Base-by-base conservation (phyloP, 2,329 filamentous ascomycete genomes). In the Aspergillus piperis region DNA sequence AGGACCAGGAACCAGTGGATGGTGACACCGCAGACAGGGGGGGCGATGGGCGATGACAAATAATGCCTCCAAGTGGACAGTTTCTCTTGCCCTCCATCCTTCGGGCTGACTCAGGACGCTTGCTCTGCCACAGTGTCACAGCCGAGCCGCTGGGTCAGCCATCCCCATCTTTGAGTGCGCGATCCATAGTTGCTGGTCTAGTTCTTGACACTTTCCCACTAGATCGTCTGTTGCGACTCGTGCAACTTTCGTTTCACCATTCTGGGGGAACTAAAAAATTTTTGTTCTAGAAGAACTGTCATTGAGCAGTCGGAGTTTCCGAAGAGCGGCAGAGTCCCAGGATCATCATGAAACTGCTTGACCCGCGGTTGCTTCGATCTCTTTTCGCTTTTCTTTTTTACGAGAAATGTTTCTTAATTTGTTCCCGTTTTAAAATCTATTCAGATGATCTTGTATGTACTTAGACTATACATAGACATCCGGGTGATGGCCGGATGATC, bases 11-110 rank as follows among this genome's bases (percentile, higher is more conserved):
- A 54, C 52, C 52, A 47, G n/a, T 30, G 39, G 38, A 41, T 15
- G 51, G 52, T 54, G 52, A 54, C 52, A 54, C 52, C 15, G 41
- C 52, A 54, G 41, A 21, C 17, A 44, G 19, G 41, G 41, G 52
- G 19, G 8, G 11, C 21, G 25, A 54, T 54, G 19, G 5, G 17
- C 21, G 25, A 54, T 54, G 52, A 54, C 52, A 54, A 54, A 54
- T 47, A 47, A 30, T 54, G 17, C 3, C 27, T 11, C 10, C 27
- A 11, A 11, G 27, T 30, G 27, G 27, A 30, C 41, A 44, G 19
- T 30, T 11, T 30, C n/a, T 21, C 50, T 15, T 23, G 15, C 32
- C 32, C 32, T 36, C 32, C 10, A 36, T 15, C 32, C 11, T 36
- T 13, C 32, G 10, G 10, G 32, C 32, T 36, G 32, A 36, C 10